These are phyloP conservation scores for Guadua angustifolia DNA, from an alignment of 176 grass and related monocot species.

Conservation along the genomic window DNA sequence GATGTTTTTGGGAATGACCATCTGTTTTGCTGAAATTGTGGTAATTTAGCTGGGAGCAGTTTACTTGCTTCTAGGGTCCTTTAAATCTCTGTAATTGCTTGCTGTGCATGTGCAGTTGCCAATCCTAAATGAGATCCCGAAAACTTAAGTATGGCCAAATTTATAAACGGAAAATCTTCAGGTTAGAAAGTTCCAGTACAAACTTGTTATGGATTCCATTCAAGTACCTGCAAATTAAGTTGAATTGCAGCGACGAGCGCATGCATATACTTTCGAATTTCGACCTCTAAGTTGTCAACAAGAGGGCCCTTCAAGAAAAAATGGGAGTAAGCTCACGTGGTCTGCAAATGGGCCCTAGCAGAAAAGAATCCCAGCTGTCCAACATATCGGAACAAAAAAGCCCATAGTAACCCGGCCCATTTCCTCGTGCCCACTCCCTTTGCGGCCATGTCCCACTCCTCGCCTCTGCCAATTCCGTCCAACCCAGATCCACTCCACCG, in stretches of 20 bases:
- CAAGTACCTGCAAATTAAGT: neutral
- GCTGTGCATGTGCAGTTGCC: neutral
- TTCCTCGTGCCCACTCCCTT: neutral
- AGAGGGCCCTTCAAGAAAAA: too few species aligned
- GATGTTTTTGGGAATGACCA: neutral
- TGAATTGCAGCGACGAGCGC: neutral
- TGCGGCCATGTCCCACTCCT: neutral
- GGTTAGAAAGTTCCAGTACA: neutral
- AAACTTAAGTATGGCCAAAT: neutral
- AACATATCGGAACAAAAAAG: slow-evolving; percentile 2
- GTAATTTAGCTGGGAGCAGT: neutral
- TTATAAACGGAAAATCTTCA: neutral
- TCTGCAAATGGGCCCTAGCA: neutral
- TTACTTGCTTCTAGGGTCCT: neutral
- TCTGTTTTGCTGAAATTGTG: neutral
- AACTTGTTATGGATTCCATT: neutral
- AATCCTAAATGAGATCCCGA: neutral
- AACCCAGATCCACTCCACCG: slow-evolving; percentile 48
- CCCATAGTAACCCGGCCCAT: neutral
- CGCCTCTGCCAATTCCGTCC: neutral
- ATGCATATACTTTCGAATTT: too few species aligned
- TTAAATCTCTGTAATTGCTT: neutral
- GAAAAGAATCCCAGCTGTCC: neutral
- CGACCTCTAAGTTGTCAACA: neutral
- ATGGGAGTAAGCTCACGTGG: neutral